A percentile compares a stretch with the other conserved stretches of the same genome.
Evolutionary conservation across 2,329 filamentous ascomycete species (phyloP).

Genomic region (Cladosporium sp.): DNA sequence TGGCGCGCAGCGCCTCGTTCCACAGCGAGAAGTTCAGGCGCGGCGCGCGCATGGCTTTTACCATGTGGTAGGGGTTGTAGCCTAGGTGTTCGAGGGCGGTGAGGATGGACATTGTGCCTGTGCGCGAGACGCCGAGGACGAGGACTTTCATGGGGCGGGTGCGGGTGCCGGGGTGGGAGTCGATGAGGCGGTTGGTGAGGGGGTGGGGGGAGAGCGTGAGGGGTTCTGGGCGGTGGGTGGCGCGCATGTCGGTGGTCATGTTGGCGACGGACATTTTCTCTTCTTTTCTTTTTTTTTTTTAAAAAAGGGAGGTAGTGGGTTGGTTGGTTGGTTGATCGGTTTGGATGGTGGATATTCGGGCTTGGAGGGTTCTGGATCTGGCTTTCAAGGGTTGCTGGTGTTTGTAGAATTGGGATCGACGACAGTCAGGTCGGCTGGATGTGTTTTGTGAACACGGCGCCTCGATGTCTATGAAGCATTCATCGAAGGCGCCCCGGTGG

Average conservation of each 20-base stretch:
- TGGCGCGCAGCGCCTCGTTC: constrained; percentile 19
- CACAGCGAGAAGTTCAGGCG: constrained; percentile 17
- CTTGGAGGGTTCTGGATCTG: no score
- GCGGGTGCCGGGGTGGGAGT: constrained; percentile 12
- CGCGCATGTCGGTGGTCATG: constrained; percentile 6
- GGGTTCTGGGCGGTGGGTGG: constrained; percentile 12
- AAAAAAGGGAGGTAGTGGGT: no score
- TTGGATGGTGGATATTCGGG: no score
- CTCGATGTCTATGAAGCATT: no score
- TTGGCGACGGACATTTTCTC: no score
- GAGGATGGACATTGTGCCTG: constrained; percentile 21
- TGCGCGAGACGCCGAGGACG: constrained; percentile 22
- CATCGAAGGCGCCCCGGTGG: no score
- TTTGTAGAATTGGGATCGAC: no score
- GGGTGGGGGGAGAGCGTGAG: constrained; percentile 15
- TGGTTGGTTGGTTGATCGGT: no score
- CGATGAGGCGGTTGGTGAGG: constrained; percentile 14
- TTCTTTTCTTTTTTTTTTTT: no score
- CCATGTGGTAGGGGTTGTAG: constrained; percentile 22
- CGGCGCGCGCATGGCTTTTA: constrained; percentile 16
- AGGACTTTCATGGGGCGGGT: constrained; percentile 22
- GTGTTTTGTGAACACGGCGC: no score
- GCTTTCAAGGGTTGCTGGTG: no score
- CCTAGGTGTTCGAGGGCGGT: constrained; percentile 18
- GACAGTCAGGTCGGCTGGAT: no score